These are phyloP conservation scores for Ilyonectria mors-panacis DNA, from an alignment of 2,329 filamentous ascomycete species.

Conservation along the genomic window DNA sequence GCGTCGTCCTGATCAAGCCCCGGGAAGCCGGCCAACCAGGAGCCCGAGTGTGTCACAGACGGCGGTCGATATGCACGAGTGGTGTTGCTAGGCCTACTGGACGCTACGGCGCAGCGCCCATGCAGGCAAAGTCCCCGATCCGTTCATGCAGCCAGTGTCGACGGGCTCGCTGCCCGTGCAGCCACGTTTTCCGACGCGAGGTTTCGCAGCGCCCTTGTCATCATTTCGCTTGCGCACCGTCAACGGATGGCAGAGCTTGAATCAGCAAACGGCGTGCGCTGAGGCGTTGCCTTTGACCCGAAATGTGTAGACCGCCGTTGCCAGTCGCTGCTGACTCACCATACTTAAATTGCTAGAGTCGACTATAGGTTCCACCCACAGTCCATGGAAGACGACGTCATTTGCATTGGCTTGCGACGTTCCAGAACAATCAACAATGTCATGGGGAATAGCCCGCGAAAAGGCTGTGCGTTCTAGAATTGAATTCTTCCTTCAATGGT, in stretches of 20 bases:
- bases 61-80: not conserved
- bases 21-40: constrained; percentile 3
- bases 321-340: not conserved
- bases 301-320: not conserved
- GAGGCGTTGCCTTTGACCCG: too few relatives aligned
- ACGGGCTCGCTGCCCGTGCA: constrained; percentile 14
- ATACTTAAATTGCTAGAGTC: not conserved
- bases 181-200: constrained; percentile 15
- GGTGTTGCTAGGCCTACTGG: not conserved
- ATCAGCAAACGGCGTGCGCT: too few relatives aligned
- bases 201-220: not conserved
- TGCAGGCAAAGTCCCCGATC: constrained; percentile 26
- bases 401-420: not conserved
- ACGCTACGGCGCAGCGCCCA: not conserved
- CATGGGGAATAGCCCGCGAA: not conserved
- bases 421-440: not conserved
- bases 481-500: not conserved
- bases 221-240: not conserved
- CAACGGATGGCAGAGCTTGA: not conserved
- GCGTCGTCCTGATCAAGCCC: not conserved
- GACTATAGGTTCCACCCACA: not conserved
- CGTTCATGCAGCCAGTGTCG: constrained; percentile 27
- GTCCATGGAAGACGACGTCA: not conserved
- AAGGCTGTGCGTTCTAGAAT: not conserved
- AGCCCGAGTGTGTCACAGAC: not conserved